These are phyloP conservation scores for Austroboletus novae-zelandiae DNA, from an alignment of 1,284 basidiomycete species.

Conservation along the genomic window DNA sequence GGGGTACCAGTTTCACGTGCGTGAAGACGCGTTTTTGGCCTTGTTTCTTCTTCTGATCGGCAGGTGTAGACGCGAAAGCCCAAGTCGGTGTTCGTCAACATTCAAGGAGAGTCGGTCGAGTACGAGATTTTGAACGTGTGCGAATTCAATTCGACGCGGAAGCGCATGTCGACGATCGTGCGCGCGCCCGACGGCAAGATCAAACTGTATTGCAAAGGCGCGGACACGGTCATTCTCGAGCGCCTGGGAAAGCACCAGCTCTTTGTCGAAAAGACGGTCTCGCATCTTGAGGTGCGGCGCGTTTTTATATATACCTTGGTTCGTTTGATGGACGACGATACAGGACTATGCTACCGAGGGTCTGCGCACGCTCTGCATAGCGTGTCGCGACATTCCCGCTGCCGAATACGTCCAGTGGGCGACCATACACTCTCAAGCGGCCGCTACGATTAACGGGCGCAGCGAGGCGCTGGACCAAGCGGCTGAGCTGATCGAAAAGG, in stretches of 20 bases:
- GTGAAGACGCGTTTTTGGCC: conserved; percentile 1
- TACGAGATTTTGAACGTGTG: conserved; percentile 95
- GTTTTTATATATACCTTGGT: neutral
- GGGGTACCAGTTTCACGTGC: conserved; percentile 92
- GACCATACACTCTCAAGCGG: conserved; percentile 86
- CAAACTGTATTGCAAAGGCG: conserved; percentile 96
- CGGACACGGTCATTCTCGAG: conserved; percentile 96
- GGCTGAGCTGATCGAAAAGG: conserved; percentile 94
- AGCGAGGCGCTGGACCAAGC: conserved; percentile 93
- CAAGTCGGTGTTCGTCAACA: conserved; percentile 88
- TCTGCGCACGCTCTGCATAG: conserved; percentile 93
- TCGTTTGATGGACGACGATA: neutral
- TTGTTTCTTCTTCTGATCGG: conserved; percentile 27
- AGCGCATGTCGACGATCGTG: conserved; percentile 96
- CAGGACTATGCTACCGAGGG: conserved; percentile 96
- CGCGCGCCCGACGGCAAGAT: conserved; percentile 87
- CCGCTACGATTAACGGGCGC: conserved; percentile 88
- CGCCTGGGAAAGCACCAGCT: conserved; percentile 80
- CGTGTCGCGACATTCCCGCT: conserved; percentile 88
- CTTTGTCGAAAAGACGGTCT: conserved; percentile 83
- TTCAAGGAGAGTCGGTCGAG: conserved; percentile 72
- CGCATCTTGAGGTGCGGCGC: conserved; percentile 80
- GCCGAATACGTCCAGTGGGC: conserved; percentile 92
- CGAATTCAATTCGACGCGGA: conserved; percentile 98
- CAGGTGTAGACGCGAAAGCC: conserved; percentile 83